phyloP scores from a whole-genome alignment of 371 early-diverging fungal species.

The Mucor indicus region DNA sequence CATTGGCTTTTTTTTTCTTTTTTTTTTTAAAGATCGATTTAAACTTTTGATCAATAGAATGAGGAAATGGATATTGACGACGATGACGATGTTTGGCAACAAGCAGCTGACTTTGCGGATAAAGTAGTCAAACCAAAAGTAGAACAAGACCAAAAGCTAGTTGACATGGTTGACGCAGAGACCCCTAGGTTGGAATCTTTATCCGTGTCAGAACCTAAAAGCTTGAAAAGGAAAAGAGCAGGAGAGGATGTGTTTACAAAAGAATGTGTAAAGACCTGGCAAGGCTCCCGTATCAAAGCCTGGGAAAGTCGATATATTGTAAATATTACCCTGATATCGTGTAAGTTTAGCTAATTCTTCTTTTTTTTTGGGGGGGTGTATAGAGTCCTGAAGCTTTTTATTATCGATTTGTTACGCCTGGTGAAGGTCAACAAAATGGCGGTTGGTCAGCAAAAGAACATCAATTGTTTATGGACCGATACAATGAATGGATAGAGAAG shows the following conservation, averaged over 20 bases:
- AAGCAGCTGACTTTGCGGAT: not conserved
- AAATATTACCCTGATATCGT: conserved; percentile 3
- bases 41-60: not conserved
- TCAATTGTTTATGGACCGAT: conserved; percentile 50
- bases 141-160: not conserved
- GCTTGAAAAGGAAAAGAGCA: conserved; percentile 17
- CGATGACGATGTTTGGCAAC: conserved; percentile 7
- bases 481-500: conserved; percentile 50
- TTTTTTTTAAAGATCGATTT: not conserved
- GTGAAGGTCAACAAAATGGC: conserved; percentile 59
- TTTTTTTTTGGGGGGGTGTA: not conserved
- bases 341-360: not conserved
- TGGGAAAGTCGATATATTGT: conserved; percentile 54
- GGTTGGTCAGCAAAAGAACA: conserved; percentile 48
- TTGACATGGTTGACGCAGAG: conserved; percentile 3
- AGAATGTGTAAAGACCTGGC: conserved; percentile 55
- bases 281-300: conserved; percentile 56
- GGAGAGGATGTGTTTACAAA: conserved; percentile 57
- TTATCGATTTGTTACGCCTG: conserved; percentile 70
- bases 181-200: conserved; percentile 10
- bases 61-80: conserved; percentile 3
- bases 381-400: conserved; percentile 64
- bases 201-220: not conserved
- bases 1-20: not conserved
- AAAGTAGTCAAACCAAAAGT: not conserved